A percentile compares a stretch with the other conserved stretches of the same genome.
Evolutionary conservation across 805 yeast genomes (phyloP).

Genomic region (Ogataea saltuana): DNA sequence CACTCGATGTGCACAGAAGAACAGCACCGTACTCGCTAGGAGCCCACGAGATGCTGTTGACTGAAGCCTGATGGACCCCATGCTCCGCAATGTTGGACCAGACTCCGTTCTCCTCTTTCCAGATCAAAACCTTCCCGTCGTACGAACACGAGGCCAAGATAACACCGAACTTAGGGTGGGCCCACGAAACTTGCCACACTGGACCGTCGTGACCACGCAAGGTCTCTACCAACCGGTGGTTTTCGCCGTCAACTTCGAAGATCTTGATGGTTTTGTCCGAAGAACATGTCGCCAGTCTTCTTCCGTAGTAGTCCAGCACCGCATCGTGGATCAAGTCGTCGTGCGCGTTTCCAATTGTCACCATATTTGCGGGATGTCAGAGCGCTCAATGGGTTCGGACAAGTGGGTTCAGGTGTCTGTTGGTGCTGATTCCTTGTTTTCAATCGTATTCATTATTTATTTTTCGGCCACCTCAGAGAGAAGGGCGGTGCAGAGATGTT

Average conservation of each 20-base stretch:
- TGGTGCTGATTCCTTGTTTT: background rate
- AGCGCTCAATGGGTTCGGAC: too few species aligned
- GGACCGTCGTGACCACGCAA: constrained; percentile 95
- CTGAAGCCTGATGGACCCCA: constrained; percentile 88
- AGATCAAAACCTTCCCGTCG: constrained; percentile 90
- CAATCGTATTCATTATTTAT: background rate
- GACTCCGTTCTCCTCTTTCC: constrained; percentile 89
- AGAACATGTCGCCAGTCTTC: constrained; percentile 92
- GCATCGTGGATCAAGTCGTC: constrained; percentile 96
- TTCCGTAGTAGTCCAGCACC: constrained; percentile 94
- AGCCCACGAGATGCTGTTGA: constrained; percentile 94
- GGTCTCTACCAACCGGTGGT: constrained; percentile 79
- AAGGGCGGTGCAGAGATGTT: background rate
- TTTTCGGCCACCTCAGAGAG: background rate
- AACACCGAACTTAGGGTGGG: constrained; percentile 96
- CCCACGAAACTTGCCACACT: constrained; percentile 99
- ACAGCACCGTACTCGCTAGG: constrained; percentile 96
- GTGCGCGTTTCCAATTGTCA: constrained; percentile 87
- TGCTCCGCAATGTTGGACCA: constrained; percentile 91
- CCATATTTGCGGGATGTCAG: constrained; percentile 40
- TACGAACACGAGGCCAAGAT: constrained; percentile 93
- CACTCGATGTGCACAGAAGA: constrained; percentile 86
- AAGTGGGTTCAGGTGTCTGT: too few species aligned
- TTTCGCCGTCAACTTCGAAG: constrained; percentile 86
- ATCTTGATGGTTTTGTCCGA: constrained; percentile 95